Evolutionary conservation across 2,329 filamentous ascomycete species (phyloP).

Genomic region (Calonectria pteridis): DNA sequence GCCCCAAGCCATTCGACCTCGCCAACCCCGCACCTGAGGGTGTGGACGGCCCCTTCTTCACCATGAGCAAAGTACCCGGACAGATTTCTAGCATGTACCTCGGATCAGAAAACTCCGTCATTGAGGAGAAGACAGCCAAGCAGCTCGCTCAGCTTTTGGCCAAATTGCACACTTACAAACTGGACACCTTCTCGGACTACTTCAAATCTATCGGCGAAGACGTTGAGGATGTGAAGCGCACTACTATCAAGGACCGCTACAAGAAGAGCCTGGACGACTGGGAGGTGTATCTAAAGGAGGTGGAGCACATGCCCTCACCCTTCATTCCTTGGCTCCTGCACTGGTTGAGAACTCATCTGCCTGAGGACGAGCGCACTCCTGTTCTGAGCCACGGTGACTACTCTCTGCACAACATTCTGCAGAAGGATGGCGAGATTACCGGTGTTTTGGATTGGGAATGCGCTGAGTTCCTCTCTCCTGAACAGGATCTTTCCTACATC

Average conservation of each 20-base stretch:
- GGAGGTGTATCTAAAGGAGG: neutral
- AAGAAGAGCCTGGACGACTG: neutral
- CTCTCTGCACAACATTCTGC: conserved; percentile 1
- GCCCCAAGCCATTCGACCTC: conserved; percentile 6
- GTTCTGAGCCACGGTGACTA: conserved; percentile 14
- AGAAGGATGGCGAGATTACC: conserved; percentile 1
- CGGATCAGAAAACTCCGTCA: neutral
- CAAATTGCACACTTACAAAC: neutral
- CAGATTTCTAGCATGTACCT: conserved; percentile 4
- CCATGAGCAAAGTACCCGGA: neutral
- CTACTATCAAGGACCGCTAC: neutral
- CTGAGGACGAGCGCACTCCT: neutral
- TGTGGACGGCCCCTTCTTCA: conserved; percentile 2
- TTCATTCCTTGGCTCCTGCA: conserved; percentile 3
- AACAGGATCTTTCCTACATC: conserved; percentile 12
- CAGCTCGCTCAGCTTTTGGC: neutral
- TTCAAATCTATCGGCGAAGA: neutral
- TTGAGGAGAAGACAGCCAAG: neutral
- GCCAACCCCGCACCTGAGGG: neutral
- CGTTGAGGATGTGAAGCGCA: neutral
- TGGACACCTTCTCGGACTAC: neutral
- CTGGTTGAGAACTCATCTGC: conserved; percentile 2
- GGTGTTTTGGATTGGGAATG: conserved; percentile 15
- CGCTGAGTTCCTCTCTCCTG: conserved; percentile 4
- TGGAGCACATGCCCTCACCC: conserved; percentile 7